Evolutionary conservation across 345 rosid genomes (phyloP), one percentile per base, ranked within the genome.

Genomic region (Eutrema japonicum): DNA sequence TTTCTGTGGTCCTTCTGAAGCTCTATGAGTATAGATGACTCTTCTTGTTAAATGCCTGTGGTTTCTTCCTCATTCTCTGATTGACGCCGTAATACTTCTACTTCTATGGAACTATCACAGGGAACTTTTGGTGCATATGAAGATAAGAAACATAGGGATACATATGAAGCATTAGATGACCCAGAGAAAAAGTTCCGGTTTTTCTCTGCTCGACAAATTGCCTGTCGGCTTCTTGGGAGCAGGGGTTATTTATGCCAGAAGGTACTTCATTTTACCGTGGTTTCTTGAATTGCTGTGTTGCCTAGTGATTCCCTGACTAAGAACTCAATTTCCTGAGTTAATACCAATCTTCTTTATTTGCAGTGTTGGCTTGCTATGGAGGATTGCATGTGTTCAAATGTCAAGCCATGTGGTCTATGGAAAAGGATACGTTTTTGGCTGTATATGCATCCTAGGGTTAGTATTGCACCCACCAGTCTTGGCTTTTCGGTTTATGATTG

Each of bases 381-480:
- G 74, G 99, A 95, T 78, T 95, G 98, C 48, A 95, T 88, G 98
- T 88, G 99, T 73, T 83, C 86, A 27, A 81, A 80, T 73, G 71
- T 95, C 45, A 81, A 79, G 83, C 84, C 85, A 13, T 84, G 80
- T 49, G 58, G 82, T 55, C 73, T 95, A 13, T 88, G 94, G 96
- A 77, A 74, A 66, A 87, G 84, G 60, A 79, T 95, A 32, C 87
- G 84, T 7, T 90, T 92, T 79, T 95, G 99, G 99, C 62, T 95
- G 61, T 95, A 95, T 71, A 92, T 95, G 99, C 99, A 92, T 83
- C 99, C 99, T 47, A 92, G 91, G 96, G 99, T 92, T 72, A 30
- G 83, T 51, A 35, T 70, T 10, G n/a, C 40, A 46, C 12, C 41
- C 48, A 12, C 5, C 27, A 22, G 42, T 33, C 16, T 41, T 5